Base-by-base conservation (phyloP, 2,329 filamentous ascomycete species). In the Aureobasidium sp. region DNA sequence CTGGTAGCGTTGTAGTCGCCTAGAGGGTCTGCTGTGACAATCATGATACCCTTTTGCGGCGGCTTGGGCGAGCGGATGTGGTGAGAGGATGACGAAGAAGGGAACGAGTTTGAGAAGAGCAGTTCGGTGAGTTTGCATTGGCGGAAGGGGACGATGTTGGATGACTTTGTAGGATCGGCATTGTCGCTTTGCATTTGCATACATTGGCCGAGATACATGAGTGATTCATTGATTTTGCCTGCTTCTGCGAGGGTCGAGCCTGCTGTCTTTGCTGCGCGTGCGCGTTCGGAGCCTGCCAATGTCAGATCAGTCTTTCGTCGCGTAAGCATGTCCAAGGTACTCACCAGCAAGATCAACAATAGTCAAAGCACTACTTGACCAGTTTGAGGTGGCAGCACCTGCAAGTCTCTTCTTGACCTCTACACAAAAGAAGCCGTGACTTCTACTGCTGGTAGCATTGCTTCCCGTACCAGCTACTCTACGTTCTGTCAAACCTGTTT, bases 121-220 rank as follows among this genome's bases (percentile, higher is more conserved):
- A 85, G 77, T 67, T 85, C 83, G 29, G 83, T 85, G 64, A 85
- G 80, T 69, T 85, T 85, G 76, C 83, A 85, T 70, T 85, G 83
- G 43, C 83, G 78, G 91, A 92, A 68, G 86, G 94, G 82, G 91
- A 98, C 25, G 88, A 97, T 93, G 75, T 87, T 89, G 10, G 70
- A 69, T 1, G 67, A 55, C 16, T 67, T 66, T 8, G 67, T 70
- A 20, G 70, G 69, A 16, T 90, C 90, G 50, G 91, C 90, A 38
- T 90, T 86, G 72, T 95, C 93, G 67, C 92, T 95, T 77, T 98
- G 95, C 86, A 97, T 95, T 76, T 98, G 95, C 72, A 99, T 87
- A 76, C 96, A 99, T 75, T 98, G 96, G 0, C 96, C 96, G 1
- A 99, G 87, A 76, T 98, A 98, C 96, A 99, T 99, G 75, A 99